A percentile compares a stretch with the other conserved stretches of the same genome.
Conservation (phyloP, 2,329 filamentous ascomycete genomes). For the Metarhizium sp. region DNA sequence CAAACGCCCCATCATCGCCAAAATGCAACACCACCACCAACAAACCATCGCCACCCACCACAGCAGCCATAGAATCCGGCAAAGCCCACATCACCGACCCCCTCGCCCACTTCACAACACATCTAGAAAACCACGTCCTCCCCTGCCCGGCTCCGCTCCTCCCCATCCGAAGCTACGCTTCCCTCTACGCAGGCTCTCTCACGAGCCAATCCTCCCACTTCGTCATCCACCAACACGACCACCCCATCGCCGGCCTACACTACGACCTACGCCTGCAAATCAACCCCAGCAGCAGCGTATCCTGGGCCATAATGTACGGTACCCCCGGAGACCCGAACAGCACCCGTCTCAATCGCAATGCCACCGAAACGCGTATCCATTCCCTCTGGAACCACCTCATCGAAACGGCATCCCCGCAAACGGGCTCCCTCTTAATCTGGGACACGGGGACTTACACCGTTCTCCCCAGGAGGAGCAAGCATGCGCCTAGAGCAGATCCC, state of each 20-base stretch:
- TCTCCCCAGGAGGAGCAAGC: constrained; percentile 31
- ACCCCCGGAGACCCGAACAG: constrained; percentile 50
- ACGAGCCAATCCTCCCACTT: constrained; percentile 41
- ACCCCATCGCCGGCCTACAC: constrained; percentile 57
- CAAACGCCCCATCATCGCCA: neutral
- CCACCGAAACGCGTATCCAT: constrained; percentile 53
- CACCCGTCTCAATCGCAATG: constrained; percentile 43
- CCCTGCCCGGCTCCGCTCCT: constrained; percentile 21
- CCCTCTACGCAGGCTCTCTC: constrained; percentile 26
- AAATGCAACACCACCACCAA: neutral
- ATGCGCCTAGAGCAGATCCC: constrained; percentile 20
- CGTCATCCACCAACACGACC: constrained; percentile 65
- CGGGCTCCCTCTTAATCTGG: constrained; percentile 53
- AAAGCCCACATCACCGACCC: constrained; percentile 27
- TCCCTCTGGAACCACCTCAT: constrained; percentile 52
- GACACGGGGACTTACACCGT: constrained; percentile 51
- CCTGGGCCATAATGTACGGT: constrained; percentile 57
- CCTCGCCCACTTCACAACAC: constrained; percentile 26
- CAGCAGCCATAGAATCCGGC: constrained; percentile 32
- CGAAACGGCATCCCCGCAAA: constrained; percentile 43
- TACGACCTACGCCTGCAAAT: constrained; percentile 65
- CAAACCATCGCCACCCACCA: constrained; percentile 10
- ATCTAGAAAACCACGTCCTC: constrained; percentile 20
- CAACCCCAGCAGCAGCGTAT: constrained; percentile 55
- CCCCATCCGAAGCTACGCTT: constrained; percentile 22